Percentiles rank a stretch among this genome's conserved stretches.
Evolutionary conservation across 495 filamentous ascomycete species (phyloP).

Genomic region (Penicillium tannophilum): DNA sequence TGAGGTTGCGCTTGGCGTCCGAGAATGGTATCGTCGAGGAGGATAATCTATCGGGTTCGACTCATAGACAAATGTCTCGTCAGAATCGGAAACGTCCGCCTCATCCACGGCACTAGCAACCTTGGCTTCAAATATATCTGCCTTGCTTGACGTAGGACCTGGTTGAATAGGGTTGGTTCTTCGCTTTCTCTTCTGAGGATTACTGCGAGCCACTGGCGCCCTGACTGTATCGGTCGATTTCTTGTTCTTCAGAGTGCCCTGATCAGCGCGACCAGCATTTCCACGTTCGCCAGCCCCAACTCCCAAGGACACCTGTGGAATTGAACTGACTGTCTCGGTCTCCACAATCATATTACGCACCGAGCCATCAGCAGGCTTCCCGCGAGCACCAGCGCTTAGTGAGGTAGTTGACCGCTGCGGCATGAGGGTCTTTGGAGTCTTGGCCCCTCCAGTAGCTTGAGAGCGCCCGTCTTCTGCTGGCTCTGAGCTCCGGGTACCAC

Average conservation of each 20-base stretch:
- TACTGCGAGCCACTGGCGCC: slow-evolving; percentile 84
- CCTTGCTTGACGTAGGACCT: slow-evolving; percentile 82
- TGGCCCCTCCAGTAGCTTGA: slow-evolving; percentile 27
- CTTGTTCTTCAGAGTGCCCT: slow-evolving; percentile 80
- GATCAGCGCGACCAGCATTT: slow-evolving; percentile 51
- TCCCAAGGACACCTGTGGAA: slow-evolving; percentile 83
- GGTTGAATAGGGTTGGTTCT: slow-evolving; percentile 60
- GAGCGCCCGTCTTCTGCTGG: slow-evolving; percentile 39
- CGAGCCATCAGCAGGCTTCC: slow-evolving; percentile 71
- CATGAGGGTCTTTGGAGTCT: slow-evolving; percentile 36
- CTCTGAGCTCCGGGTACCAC: slow-evolving; percentile 48
- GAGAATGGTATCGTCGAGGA: slow-evolving; percentile 81
- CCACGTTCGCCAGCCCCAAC: slow-evolving; percentile 66
- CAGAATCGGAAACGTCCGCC: slow-evolving; percentile 92
- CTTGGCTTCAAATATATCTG: slow-evolving; percentile 96
- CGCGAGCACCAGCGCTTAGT: slow-evolving; percentile 46
- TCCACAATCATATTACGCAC: slow-evolving; percentile 96
- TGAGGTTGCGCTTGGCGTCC: slow-evolving; percentile 93
- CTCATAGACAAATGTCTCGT: slow-evolving; percentile 98
- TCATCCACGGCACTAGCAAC: slow-evolving; percentile 92
- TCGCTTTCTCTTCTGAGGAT: slow-evolving; percentile 54
- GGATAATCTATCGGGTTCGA: slow-evolving; percentile 89
- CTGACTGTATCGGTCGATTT: slow-evolving; percentile 91
- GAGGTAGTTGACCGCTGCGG: slow-evolving; percentile 53
- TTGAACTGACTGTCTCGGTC: slow-evolving; percentile 91